These are phyloP conservation scores for Calycina marina DNA, from an alignment of 2,329 filamentous ascomycete genomes.

Conservation along the genomic window DNA sequence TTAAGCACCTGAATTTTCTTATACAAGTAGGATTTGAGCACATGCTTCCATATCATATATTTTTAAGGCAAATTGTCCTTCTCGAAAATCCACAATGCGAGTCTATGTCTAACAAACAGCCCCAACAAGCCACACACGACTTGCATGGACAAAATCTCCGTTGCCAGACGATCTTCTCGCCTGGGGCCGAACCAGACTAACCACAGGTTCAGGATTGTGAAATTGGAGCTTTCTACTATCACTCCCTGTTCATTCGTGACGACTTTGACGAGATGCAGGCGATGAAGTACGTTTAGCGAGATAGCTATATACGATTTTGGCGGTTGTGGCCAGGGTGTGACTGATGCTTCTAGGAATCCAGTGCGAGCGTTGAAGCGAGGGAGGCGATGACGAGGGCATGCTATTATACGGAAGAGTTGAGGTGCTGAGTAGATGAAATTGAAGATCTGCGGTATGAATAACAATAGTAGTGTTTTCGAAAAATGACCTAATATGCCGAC, in stretches of 20 bases:
- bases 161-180: slow-evolving; percentile 69
- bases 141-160: slow-evolving; percentile 72
- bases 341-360: slow-evolving; percentile 73
- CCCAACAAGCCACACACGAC: slow-evolving; percentile 62
- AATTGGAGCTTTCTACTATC: slow-evolving; percentile 71
- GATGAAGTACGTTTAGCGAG: slow-evolving; percentile 52
- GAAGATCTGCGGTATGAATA: slow-evolving; percentile 87
- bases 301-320: slow-evolving; percentile 48
- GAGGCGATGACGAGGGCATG: slow-evolving; percentile 83
- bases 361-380: slow-evolving; percentile 78
- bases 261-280: slow-evolving; percentile 53
- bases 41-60: no score
- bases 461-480: slow-evolving; percentile 83
- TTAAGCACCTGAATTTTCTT: no score
- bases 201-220: slow-evolving; percentile 93
- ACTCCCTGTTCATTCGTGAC: slow-evolving; percentile 50
- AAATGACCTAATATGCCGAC: slow-evolving; percentile 96
- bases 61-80: slow-evolving; percentile 80
- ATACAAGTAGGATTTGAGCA: no score
- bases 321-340: slow-evolving; percentile 63
- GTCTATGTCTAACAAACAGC: slow-evolving; percentile 69
- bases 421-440: slow-evolving; percentile 92
- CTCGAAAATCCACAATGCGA: slow-evolving; percentile 80
- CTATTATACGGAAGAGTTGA: slow-evolving; percentile 79
- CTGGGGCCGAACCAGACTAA: slow-evolving; percentile 87